Conservation (phyloP, 306 rosid species). For the Prunus padus region DNA sequence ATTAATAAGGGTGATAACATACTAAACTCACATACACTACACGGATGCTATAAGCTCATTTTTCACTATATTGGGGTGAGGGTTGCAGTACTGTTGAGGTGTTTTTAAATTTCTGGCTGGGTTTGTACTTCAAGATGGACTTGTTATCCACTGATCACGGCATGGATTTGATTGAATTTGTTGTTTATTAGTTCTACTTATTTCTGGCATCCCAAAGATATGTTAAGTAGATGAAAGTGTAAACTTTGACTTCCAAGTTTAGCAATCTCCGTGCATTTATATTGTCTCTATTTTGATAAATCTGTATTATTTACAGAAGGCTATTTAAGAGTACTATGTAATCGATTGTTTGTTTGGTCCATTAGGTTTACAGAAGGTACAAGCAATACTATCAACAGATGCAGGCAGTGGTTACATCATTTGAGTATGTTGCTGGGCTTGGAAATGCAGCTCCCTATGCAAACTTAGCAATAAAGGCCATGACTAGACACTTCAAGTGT, state of each 20-base stretch:
- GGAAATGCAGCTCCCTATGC: slow-evolving; percentile 81
- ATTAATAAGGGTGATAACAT: too few species aligned
- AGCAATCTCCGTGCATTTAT: background rate
- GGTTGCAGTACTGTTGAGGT: background rate
- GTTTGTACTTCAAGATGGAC: background rate
- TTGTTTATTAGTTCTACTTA: background rate
- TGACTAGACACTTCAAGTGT: slow-evolving; percentile 73
- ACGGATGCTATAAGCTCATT: background rate
- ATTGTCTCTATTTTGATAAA: background rate
- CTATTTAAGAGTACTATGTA: background rate
- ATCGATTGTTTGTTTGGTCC: background rate
- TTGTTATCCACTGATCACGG: background rate
- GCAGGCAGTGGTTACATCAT: slow-evolving; percentile 64
- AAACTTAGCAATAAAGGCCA: slow-evolving; percentile 70
- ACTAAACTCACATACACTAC: too few species aligned
- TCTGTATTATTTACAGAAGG: background rate
- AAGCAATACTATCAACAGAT: slow-evolving; percentile 85
- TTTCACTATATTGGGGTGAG: background rate
- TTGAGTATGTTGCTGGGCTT: slow-evolving; percentile 81
- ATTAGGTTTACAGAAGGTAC: slow-evolving; percentile 80
- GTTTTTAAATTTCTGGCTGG: background rate
- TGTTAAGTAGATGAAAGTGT: too few species aligned
- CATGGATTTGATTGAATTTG: background rate
- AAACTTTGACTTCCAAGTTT: background rate
- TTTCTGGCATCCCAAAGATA: background rate